These are phyloP conservation scores for Phytophthora kernoviae DNA, from an alignment of 352 stramenopile genomes.

Conservation along the genomic window DNA sequence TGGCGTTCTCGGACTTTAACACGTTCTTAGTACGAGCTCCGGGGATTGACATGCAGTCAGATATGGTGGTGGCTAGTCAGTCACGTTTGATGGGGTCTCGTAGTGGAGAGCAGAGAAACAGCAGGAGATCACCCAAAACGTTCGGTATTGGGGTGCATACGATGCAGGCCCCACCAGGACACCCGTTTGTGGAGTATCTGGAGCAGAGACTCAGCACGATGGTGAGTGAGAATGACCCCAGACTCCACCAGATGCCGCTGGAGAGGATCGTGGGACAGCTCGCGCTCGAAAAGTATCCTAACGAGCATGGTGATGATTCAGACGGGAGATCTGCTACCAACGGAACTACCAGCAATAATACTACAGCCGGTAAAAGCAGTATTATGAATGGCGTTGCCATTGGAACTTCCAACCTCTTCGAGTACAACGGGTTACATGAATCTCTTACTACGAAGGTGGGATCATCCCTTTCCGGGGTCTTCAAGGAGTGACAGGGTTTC, in stretches of 20 bases:
- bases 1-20: conserved; percentile 44
- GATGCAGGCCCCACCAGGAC: conserved; percentile 33
- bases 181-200: conserved; percentile 36
- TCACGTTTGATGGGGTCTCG: neutral
- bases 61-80: conserved; percentile 30
- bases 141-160: conserved; percentile 37
- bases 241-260: conserved; percentile 30
- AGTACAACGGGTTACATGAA: conserved; percentile 22
- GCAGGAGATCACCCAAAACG: neutral
- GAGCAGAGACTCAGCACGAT: conserved; percentile 32
- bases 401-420: conserved; percentile 25
- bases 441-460: conserved; percentile 19
- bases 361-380: neutral
- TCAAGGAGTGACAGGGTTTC: conserved; percentile 17
- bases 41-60: neutral
- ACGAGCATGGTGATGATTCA: conserved; percentile 5
- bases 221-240: conserved; percentile 25
- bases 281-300: conserved; percentile 25
- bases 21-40: conserved; percentile 32
- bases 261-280: conserved; percentile 36
- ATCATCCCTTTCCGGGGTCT: conserved; percentile 5
- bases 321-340: neutral
- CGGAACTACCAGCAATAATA: neutral
- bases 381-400: conserved; percentile 30
- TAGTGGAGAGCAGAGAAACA: neutral